Base-by-base conservation (phyloP, 2,329 filamentous ascomycete species). In the Acrodontium crateriforme region DNA sequence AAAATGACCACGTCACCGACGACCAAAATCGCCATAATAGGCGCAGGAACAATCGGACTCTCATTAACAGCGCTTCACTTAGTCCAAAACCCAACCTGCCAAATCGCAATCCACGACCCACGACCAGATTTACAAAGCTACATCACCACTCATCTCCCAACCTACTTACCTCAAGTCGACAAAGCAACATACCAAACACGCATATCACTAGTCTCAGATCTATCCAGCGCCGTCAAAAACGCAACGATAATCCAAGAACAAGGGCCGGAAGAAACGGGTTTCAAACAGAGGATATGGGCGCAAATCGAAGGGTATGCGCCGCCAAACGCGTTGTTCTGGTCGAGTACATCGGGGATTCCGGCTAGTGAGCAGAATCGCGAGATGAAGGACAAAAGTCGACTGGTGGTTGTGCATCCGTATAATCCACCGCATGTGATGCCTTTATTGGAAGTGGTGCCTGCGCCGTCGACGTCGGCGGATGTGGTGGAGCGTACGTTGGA, bases 391-490 rank as follows among this genome's bases (percentile, higher is more conserved):
- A 45, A 49, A 27, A 35, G 44, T n/a, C 50, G 67, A 2, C 43
- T 74, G 3, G 36, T 73, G 0, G 62, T 73, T 2, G 67, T 70
- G 3, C 71, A 74, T 43, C 69, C 70, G 0, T 74, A 68, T 46
- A 74, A 74, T 30, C 71, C 66, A 13, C 70, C 69, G 2, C 67
- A 73, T 37, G 59, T 74, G 29, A 71, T 74, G 65, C 70, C 70
- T 0, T 42, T 74, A 1, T 47, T 74, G 2, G 69, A 74, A 44
- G 53, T 74, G 17, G 69, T 73, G 0, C 66, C 67, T 0, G 59
- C 55, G 2, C 59, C 57, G 4, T 32, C 37, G 16, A 71, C 63
- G 0, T 44, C 45, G 0, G 19, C 46, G 1, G 42, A 47, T 1
- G 49, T 58, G 2, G 46, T 66, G 1, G 39, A 50, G 4, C 44